phyloP scores from a whole-genome alignment of 2,329 filamentous ascomycete species.

The Aurifilum marmelostoma region DNA sequence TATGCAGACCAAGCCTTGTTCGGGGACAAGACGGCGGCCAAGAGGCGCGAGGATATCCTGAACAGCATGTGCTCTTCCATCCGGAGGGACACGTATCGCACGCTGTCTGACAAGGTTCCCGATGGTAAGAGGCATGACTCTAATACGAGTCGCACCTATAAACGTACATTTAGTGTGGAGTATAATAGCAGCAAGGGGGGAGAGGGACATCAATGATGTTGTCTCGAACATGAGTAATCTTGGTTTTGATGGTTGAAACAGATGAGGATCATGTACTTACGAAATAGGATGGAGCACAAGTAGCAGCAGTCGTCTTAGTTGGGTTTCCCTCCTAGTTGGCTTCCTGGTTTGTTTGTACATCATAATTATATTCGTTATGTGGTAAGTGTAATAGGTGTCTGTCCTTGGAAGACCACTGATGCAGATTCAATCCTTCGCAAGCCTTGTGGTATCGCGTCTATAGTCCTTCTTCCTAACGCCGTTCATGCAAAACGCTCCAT shows the following conservation, averaged over 20 bases:
- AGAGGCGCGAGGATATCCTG: constrained; percentile 32
- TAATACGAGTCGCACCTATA: constrained; percentile 33
- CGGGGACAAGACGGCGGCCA: constrained; percentile 22
- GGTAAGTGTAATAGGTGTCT: neutral
- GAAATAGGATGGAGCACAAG: too few relatives aligned
- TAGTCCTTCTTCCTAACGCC: neutral
- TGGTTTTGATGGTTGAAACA: neutral
- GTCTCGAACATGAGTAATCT: neutral
- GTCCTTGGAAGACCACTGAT: neutral
- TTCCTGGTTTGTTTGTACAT: neutral
- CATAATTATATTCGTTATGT: neutral
- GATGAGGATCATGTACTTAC: neutral
- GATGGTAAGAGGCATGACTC: constrained; percentile 39
- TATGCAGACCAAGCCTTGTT: constrained; percentile 25
- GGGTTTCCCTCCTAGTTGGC: too few relatives aligned
- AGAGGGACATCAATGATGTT: neutral
- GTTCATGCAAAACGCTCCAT: neutral
- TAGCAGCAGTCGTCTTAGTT: too few relatives aligned
- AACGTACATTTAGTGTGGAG: neutral
- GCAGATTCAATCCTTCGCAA: neutral
- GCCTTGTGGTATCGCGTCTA: constrained; percentile 10
- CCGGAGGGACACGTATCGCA: constrained; percentile 36
- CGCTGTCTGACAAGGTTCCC: constrained; percentile 35
- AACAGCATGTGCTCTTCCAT: constrained; percentile 36
- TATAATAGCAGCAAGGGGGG: neutral